Evolutionary conservation across 2,329 filamentous ascomycete species (phyloP), one percentile per base, ranked within the genome.

Genomic region (Aspergillus brasiliensis): DNA sequence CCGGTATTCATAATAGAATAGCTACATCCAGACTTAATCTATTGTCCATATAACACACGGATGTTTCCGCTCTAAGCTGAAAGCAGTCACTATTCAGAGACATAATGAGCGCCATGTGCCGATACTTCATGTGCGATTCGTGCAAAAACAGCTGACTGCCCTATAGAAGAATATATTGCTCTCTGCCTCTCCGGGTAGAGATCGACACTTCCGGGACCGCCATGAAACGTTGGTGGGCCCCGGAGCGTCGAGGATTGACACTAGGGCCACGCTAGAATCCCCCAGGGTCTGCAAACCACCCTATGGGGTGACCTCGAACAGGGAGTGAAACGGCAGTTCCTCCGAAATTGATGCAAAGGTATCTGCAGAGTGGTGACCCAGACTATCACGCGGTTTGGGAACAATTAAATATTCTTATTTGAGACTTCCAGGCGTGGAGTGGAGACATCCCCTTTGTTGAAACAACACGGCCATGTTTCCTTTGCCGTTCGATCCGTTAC

Each of bases 131-230:
- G 8, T 17, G 13, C 15, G 15, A 49, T 49, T 49, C 27, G 46
- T 28, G 46, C 25, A 17, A 19, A 19, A 49, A 31, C 8, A 8
- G 8, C 15, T 10, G 8, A n/a, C 10, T 31, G 46, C 46, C n/a
- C n/a, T 49, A 28, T 27, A 10, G 15, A 28, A 15, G 3, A n/a
- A 31, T 17, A 28, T 17, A 15, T 17, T 28, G 11, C 7, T 13
- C 25, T 86, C 83, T 2, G 83, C 84, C 6, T 3, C 25, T 42
- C 40, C 7, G 10, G 23, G 38, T 8, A 55, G 7, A 17, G 52
- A 55, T 55, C 38, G 15, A 42, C 52, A 31, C 2, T 7, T 42
- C 25, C 19, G 52, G 25, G n/a, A 38, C 51, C 37, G 23, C 13
- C 15, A 23, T 46, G 52, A 55, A 55, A 55, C 52, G 23, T 7